Evolutionary conservation across 352 stramenopile genomes (phyloP), one percentile per base, ranked within the genome.

Genomic region (Blastocystis sp.): DNA sequence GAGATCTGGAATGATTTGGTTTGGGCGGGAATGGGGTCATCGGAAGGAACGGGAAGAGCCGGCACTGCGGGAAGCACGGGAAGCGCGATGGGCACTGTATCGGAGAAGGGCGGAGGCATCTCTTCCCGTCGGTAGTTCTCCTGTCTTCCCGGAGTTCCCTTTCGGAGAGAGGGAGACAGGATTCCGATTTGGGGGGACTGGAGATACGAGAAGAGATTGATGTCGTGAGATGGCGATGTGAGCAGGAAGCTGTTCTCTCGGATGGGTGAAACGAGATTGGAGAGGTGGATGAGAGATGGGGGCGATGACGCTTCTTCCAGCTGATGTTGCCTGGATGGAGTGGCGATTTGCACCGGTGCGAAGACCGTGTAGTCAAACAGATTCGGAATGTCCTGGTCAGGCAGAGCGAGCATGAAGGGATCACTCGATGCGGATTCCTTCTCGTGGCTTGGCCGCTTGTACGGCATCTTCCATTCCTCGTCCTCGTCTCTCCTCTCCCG

Each of bases 21-120:
- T 14, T 57, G 48, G 6, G 48, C 14, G 48, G 48, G 48, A 57
- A 14, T 7, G 6, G 48, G 17, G 21, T 38, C 48, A n/a, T 62
- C 54, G 48, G 24, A 19, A 34, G 11, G 11, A n/a, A 10, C 28
- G 10, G 71, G 52, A 81, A 66, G 34, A 28, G n/a, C 19, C 11
- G 71, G 71, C 43, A 81, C 38, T 42, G 71, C 48, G 0, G 71
- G 71, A 38, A 81, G 54, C 28, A 64, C 28, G 28, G 71, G 71
- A 42, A 81, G 34, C 21, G 40, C 71, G 24, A 81, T 65, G n/a
- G 71, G 28, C 11, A 52, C 38, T 45, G 42, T 52, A 14, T 81
- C 71, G 21, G 42, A 40, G 42, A 81, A 65, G 21, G 48, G n/a
- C 9, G 71, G 60, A 14, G 65, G 65, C 19, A 38, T 17, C 1